Conservation (phyloP, 768 basidiomycete species). For the Leccinum variicolor region DNA sequence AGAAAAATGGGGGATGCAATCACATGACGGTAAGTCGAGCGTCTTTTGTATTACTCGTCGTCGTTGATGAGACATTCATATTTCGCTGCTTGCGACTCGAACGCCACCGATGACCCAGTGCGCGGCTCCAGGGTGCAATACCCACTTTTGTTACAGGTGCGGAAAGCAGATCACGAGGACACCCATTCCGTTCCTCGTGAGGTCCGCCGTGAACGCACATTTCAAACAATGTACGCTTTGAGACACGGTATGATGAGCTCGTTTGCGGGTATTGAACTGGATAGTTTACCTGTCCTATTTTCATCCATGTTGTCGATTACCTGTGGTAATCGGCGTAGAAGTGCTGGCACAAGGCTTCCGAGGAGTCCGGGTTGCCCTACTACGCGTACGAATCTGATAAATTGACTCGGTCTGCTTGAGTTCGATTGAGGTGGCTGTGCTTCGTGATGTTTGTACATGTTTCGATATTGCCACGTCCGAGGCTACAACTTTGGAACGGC, state of each 20-base stretch:
- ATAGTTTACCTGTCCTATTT: background rate
- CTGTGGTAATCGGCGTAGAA: background rate
- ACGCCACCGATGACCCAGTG: constrained; percentile 35
- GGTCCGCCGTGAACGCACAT: constrained; percentile 31
- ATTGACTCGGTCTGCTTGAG: too few species aligned
- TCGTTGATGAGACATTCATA: background rate
- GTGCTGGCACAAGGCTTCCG: background rate
- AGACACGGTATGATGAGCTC: background rate
- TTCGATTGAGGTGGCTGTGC: constrained; percentile 15
- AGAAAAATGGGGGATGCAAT: constrained; percentile 53
- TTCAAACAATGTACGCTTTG: constrained; percentile 31
- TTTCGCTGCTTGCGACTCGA: background rate
- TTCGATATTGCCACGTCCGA: constrained; percentile 31
- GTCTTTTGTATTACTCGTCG: background rate
- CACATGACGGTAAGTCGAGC: constrained; percentile 53
- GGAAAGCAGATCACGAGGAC: constrained; percentile 43
- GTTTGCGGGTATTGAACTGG: background rate
- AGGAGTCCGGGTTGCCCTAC: too few species aligned
- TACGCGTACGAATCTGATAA: too few species aligned
- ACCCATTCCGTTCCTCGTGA: constrained; percentile 30
- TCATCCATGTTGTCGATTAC: background rate
- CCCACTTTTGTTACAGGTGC: constrained; percentile 54
- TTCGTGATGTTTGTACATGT: constrained; percentile 19
- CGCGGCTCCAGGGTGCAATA: constrained; percentile 49
- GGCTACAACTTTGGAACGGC: constrained; percentile 14